phyloP scores from a whole-genome alignment of 164 flowering plant genomes.

The Platanus orientalis region DNA sequence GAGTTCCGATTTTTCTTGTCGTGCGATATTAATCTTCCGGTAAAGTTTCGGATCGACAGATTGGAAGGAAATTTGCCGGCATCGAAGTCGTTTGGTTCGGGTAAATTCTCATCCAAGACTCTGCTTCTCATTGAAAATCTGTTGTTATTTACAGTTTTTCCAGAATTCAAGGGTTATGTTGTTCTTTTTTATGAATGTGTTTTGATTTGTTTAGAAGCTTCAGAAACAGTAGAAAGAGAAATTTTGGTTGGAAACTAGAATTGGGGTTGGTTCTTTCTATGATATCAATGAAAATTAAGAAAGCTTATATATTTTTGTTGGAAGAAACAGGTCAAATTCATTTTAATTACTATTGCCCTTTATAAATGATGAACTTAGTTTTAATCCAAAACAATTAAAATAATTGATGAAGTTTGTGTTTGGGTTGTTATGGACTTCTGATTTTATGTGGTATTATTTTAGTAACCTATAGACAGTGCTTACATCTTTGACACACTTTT shows the following conservation, averaged over 20 bases:
- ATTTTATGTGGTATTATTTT: too few relatives aligned
- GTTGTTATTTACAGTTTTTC: background rate
- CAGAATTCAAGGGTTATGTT: too few relatives aligned
- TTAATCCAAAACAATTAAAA: too few relatives aligned
- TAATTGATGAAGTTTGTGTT: too few relatives aligned
- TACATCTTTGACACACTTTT: too few relatives aligned
- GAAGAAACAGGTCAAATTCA: background rate
- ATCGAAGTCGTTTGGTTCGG: slow-evolving; percentile 36
- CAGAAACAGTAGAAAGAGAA: background rate
- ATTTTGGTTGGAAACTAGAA: background rate
- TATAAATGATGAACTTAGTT: background rate
- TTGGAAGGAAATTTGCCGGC: slow-evolving; percentile 64
- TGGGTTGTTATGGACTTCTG: too few relatives aligned
- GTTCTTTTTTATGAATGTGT: background rate
- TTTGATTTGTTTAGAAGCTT: background rate
- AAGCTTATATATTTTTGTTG: too few relatives aligned
- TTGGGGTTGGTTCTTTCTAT: too few relatives aligned
- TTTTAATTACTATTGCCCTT: background rate
- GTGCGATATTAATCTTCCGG: slow-evolving; percentile 81
- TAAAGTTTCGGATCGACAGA: slow-evolving; percentile 65
- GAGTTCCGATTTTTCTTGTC: slow-evolving; percentile 84
- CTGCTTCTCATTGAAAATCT: background rate
- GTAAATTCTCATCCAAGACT: slow-evolving; percentile 14
- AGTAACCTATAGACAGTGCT: too few relatives aligned
- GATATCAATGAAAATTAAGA: background rate